Evolutionary conservation across 2,329 filamentous ascomycete species (phyloP), one percentile per base, ranked within the genome.

Genomic region (Botrytis hyacinthi): DNA sequence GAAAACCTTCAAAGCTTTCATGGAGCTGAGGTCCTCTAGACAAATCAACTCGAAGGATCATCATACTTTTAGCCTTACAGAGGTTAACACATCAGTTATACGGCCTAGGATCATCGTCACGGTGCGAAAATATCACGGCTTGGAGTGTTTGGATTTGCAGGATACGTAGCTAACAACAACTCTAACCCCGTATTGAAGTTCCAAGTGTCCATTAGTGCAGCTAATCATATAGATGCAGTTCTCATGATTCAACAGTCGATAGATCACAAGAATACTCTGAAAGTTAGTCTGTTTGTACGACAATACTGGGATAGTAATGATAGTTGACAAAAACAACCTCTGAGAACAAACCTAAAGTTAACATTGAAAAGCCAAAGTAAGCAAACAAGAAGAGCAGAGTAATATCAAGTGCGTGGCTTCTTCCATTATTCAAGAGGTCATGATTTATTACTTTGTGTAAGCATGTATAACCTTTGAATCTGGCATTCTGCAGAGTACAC

Each of bases 41-140:
- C 48, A 60, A 42, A 70, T 40, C 57, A 51, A n/a, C 20, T 37
- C 35, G 46, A 37, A 63, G 57, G 69, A 71, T 71, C 60, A 66
- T 4, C 60, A 14, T 66, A 12, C 10, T 42, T 46, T 26, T 44
- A 44, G 35, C 70, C 44, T 63, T n/a, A 44, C 44, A 8, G 37
- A 66, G 60, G 42, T 57, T 63, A 66, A 29, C 35, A 42, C 35
- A 40, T 46, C 60, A 46, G 37, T 26, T 20, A 16, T 54, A 51
- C 32, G 12, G 67, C 51, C 14, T 35, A 35, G 29, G 29, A 70
- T 60, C 48, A 42, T 59, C 37, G 51, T 65, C n/a, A 54, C 12
- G 48, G 59, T 46, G 51, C 54, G 35, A n/a, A 65, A 65, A 65
- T 57, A 71, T 60, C 44, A 71, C 26, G 20, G 5, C 37, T 22